phyloP scores from a whole-genome alignment of 164 flowering plant species.

The Chimonanthus salicifolius region DNA sequence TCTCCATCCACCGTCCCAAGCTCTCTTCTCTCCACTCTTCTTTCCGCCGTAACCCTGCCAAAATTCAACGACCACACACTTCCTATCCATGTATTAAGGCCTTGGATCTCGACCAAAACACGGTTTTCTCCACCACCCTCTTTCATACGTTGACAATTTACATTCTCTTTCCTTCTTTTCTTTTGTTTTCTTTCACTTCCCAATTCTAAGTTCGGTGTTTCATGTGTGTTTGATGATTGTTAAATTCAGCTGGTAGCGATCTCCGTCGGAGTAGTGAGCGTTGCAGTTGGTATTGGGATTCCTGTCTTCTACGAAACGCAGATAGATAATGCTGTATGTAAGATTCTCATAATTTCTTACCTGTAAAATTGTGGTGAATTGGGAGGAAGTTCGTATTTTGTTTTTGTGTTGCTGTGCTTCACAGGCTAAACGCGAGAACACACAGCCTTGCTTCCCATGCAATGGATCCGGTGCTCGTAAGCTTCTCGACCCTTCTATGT shows the following conservation, averaged over 20 bases:
- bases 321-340: slow-evolving; percentile 79
- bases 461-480: slow-evolving; percentile 82
- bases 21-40: slow-evolving; percentile 10
- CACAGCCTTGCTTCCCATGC: slow-evolving; percentile 95
- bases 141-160: neutral
- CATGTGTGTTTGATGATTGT: too few relatives aligned
- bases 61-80: slow-evolving; percentile 13
- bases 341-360: neutral
- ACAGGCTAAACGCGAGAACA: slow-evolving; percentile 90
- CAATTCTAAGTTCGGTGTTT: neutral
- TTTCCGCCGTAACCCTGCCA: slow-evolving; percentile 3
- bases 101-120: slow-evolving; percentile 31
- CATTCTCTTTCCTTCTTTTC: neutral
- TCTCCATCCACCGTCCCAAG: slow-evolving; percentile 15
- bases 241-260: slow-evolving; percentile 62
- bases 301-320: slow-evolving; percentile 91
- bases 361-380: neutral
- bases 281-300: slow-evolving; percentile 87
- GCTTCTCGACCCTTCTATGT: neutral
- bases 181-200: neutral
- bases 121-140: slow-evolving; percentile 11
- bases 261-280: slow-evolving; percentile 79
- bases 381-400: neutral
- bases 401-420: slow-evolving; percentile 1
- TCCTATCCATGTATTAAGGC: slow-evolving; percentile 28